phyloP scores from a whole-genome alignment of 2,329 filamentous ascomycete species.

The Hymenotorrendiella dingleyae region DNA sequence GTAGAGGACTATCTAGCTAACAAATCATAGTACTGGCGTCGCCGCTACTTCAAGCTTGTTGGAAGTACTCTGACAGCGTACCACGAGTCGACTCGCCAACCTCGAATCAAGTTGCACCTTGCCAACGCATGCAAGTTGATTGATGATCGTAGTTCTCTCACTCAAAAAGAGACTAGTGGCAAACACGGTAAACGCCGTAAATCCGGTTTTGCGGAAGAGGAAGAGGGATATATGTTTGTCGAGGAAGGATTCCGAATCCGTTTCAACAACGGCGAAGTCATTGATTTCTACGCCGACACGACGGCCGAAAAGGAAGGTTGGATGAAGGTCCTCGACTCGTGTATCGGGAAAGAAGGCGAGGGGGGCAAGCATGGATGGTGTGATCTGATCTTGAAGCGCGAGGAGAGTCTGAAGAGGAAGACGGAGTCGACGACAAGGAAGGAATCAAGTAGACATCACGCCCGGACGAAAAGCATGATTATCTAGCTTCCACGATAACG shows the following conservation, averaged over 20 bases:
- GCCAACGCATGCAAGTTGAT: constrained; percentile 89
- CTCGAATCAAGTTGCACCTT: constrained; percentile 93
- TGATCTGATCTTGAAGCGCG: constrained; percentile 58
- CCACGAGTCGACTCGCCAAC: constrained; percentile 91
- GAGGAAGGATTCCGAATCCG: constrained; percentile 98
- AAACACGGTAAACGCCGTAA: constrained; percentile 76
- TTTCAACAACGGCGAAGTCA: constrained; percentile 96
- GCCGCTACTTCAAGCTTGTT: constrained; percentile 91
- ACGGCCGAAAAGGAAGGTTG: constrained; percentile 84
- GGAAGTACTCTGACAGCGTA: constrained; percentile 91
- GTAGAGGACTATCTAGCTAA: constrained; percentile 35
- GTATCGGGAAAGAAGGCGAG: constrained; percentile 42
- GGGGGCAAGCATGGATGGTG: constrained; percentile 59
- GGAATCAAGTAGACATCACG: constrained; percentile 21
- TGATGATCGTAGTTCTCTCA: constrained; percentile 79
- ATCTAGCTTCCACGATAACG: constrained; percentile 10
- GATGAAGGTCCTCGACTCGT: constrained; percentile 83
- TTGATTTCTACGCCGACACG: constrained; percentile 79
- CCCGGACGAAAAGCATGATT: constrained; percentile 29
- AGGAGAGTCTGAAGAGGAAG: constrained; percentile 34
- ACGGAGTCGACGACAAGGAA: constrained; percentile 17
- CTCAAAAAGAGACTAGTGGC: constrained; percentile 74
- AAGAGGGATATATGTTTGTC: constrained; percentile 99
- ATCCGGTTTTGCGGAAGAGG: constrained; percentile 94
- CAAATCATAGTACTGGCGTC: constrained; percentile 77